These are phyloP conservation scores for Urochloa ruziziensis DNA, from an alignment of 176 grass and related monocot genomes.

Conservation along the genomic window DNA sequence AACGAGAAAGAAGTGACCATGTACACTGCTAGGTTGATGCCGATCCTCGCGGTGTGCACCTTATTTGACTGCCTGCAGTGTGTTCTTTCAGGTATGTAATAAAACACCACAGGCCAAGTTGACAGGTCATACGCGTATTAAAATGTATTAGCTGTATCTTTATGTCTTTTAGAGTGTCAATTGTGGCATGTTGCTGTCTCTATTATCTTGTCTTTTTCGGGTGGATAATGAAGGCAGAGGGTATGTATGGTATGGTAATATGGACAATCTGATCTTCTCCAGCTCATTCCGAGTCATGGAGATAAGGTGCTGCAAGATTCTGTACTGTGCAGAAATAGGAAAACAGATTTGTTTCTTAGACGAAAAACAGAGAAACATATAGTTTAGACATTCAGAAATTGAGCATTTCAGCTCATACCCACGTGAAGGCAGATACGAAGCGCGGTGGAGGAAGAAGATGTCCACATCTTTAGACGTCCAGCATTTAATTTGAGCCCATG, in stretches of 20 bases:
- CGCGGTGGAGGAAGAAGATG: not conserved
- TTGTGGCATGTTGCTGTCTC: no score
- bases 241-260: no score
- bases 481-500: not conserved
- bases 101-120: not conserved
- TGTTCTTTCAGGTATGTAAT: slow-evolving; percentile 58
- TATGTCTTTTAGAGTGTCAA: no score
- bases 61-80: slow-evolving; percentile 54
- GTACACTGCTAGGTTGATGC: slow-evolving; percentile 44
- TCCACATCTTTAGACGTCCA: not conserved
- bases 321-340: not conserved
- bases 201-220: no score
- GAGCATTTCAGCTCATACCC: no score
- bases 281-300: no score
- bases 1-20: slow-evolving; percentile 45
- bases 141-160: no score
- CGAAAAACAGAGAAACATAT: not conserved
- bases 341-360: no score
- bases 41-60: slow-evolving; percentile 48
- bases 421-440: not conserved
- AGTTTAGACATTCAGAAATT: not conserved
- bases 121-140: no score
- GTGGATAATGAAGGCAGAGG: no score
- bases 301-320: not conserved
- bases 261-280: no score